phyloP scores from a whole-genome alignment of 2,329 filamentous ascomycete species.

The Colletotrichum sp. region DNA sequence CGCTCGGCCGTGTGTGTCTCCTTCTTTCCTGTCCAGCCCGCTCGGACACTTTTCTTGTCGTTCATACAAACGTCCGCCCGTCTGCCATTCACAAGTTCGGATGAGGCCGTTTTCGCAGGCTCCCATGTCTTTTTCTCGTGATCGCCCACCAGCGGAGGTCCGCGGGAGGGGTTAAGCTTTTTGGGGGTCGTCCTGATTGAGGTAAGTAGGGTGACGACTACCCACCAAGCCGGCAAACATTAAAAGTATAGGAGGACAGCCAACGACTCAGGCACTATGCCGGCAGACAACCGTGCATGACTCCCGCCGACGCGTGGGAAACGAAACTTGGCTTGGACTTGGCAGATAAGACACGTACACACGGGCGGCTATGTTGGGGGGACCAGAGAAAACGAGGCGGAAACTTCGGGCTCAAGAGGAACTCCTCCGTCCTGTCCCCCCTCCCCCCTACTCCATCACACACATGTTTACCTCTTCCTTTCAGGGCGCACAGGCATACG shows the following conservation, averaged over 20 bases:
- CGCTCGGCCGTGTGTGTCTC: not conserved
- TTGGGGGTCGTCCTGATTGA: not conserved
- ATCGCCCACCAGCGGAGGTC: not conserved
- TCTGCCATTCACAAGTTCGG: slow-evolving; percentile 7
- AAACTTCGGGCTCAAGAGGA: not conserved
- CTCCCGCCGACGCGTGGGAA: not conserved
- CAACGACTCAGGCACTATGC: not conserved
- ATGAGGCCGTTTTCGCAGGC: not conserved
- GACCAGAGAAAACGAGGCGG: not conserved
- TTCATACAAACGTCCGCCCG: not conserved
- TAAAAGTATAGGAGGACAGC: not conserved
- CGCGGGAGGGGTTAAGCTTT: not conserved
- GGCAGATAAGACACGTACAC: not conserved
- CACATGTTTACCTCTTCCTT: not conserved
- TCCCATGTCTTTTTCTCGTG: not conserved
- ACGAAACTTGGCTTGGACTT: not conserved
- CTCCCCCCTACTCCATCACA: not conserved
- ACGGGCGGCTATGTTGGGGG: not conserved
- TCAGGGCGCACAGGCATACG: not conserved
- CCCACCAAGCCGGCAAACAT: not conserved
- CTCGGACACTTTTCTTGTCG: not conserved
- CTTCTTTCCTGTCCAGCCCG: not conserved
- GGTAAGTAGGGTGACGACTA: not conserved
- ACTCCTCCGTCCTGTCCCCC: not conserved
- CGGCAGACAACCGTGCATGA: not conserved